A percentile compares a stretch with the other conserved stretches of the same genome.
Evolutionary conservation across 2,329 filamentous ascomycete genomes (phyloP).

Genomic region (Raffaelea arxii): DNA sequence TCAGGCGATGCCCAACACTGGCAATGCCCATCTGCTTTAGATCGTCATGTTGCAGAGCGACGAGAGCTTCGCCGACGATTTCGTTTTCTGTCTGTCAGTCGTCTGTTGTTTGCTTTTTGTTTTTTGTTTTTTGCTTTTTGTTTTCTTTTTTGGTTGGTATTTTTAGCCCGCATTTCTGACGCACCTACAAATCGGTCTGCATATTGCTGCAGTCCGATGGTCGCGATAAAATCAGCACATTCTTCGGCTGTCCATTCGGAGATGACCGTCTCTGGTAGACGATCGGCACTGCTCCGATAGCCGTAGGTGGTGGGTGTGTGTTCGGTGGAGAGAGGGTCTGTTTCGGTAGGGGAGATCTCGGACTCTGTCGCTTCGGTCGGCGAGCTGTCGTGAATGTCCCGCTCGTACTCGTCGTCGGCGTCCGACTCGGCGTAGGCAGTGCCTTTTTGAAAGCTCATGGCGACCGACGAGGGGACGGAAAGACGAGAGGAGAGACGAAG

Average conservation of each 20-base stretch:
- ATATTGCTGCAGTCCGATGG: slow-evolving; percentile 74
- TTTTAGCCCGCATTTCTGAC: slow-evolving; percentile 27
- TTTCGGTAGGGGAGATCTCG: slow-evolving; percentile 61
- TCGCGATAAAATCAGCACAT: slow-evolving; percentile 78
- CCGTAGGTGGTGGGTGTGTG: slow-evolving; percentile 74
- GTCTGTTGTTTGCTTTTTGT: slow-evolving; percentile 4
- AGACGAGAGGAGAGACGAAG: neutral
- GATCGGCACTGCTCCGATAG: slow-evolving; percentile 53
- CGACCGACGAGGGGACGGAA: slow-evolving; percentile 7
- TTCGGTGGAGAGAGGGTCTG: slow-evolving; percentile 59
- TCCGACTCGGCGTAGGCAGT: slow-evolving; percentile 71
- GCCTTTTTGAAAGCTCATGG: slow-evolving; percentile 54
- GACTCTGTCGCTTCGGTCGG: slow-evolving; percentile 55
- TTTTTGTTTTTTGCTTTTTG: neutral
- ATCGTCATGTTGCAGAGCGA: slow-evolving; percentile 84
- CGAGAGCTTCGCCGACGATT: slow-evolving; percentile 83
- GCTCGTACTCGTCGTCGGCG: slow-evolving; percentile 76
- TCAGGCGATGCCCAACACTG: slow-evolving; percentile 89
- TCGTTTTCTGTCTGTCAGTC: slow-evolving; percentile 62
- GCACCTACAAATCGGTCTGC: slow-evolving; percentile 73
- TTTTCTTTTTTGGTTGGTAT: neutral
- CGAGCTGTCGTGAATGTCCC: slow-evolving; percentile 57
- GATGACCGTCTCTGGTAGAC: slow-evolving; percentile 64
- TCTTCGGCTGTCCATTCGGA: slow-evolving; percentile 78
- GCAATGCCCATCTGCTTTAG: slow-evolving; percentile 88